Conservation (phyloP, 2,329 filamentous ascomycete species). For the Gaeumannomyces tritici region DNA sequence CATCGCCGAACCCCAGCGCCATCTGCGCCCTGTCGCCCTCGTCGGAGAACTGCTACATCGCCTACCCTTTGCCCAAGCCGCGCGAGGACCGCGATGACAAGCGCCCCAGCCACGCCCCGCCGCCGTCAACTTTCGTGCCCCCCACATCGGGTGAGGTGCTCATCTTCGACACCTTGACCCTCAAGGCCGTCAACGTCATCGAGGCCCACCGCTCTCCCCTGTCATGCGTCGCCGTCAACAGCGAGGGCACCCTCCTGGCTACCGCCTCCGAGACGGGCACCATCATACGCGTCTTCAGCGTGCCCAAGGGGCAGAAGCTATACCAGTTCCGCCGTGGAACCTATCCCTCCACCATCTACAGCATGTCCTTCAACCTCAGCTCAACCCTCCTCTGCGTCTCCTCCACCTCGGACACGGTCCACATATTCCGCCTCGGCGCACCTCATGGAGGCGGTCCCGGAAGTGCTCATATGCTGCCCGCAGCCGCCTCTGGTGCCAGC, state of each 20-base stretch:
- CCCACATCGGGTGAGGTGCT: constrained; percentile 87
- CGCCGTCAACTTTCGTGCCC: constrained; percentile 65
- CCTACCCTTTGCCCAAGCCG: constrained; percentile 77
- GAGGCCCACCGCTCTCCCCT: constrained; percentile 90
- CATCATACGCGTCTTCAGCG: constrained; percentile 90
- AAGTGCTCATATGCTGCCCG: not conserved
- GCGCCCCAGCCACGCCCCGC: constrained; percentile 75
- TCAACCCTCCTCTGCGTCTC: constrained; percentile 92
- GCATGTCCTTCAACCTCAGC: constrained; percentile 96
- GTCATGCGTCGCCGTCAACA: constrained; percentile 85
- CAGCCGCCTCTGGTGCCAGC: constrained; percentile 16
- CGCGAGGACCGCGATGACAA: constrained; percentile 48
- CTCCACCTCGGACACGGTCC: constrained; percentile 90
- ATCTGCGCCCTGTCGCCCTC: constrained; percentile 91
- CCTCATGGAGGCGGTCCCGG: constrained; percentile 28
- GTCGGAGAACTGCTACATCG: constrained; percentile 91
- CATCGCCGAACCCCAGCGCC: constrained; percentile 83
- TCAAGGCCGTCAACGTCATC: constrained; percentile 91
- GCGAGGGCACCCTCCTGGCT: constrained; percentile 81
- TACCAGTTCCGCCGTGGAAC: constrained; percentile 95
- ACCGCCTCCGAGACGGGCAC: constrained; percentile 97
- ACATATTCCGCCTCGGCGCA: constrained; percentile 76
- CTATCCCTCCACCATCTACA: constrained; percentile 91
- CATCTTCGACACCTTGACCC: constrained; percentile 79
- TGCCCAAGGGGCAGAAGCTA: constrained; percentile 83